Base-by-base conservation (phyloP, 441 rosid genomes). In the Syzygium malaccense region DNA sequence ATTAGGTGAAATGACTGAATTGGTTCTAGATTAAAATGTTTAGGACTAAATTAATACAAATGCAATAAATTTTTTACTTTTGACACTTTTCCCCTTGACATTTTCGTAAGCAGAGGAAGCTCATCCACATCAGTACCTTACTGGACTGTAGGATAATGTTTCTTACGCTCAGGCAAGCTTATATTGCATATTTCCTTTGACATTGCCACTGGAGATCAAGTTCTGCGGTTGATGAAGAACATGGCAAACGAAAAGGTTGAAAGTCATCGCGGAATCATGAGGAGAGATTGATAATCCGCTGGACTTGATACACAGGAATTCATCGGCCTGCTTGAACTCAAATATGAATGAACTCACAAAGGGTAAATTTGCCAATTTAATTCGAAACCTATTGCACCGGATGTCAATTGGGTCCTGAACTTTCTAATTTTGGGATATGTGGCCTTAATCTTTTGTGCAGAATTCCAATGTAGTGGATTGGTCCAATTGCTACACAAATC, bases 391-490 rank as follows among this genome's bases (percentile, higher is more conserved):
- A 64, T 64, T 64, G 8, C 15, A n/a, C 4, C 9, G 1, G 10
- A 64, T 64, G 12, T 1, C 10, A 64, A 64, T 30, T n/a, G 0
- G 30, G 17, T 64, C 11, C 11, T 64, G 1, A 60, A 64, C 3
- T 64, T 64, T 64, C 37, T n/a, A 7, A 64, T 0, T 4, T 18
- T 3, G 8, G 8, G 3, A 5, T 3, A n/a, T 3, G 7, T n/a
- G 15, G 1, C 7, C 2, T 64, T 7, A 1, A n/a, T 15, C 1
- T 7, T 30, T 64, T 64, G 20, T 0, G 12, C 11, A 8, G 30
- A 64, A 15, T 64, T 30, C 8, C 33, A 30, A 30, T 64, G 37
- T 15, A 64, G 2, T 64, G 20, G 1, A 0, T 7, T 64, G 1
- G 1, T 3, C 23, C 23, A 64, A 64, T 30, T 15, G 6, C 41